A percentile compares a stretch with the other conserved stretches of the same genome.
Conservation (phyloP, 257 asterid genomes). For the Nyctanthes arbortristis region DNA sequence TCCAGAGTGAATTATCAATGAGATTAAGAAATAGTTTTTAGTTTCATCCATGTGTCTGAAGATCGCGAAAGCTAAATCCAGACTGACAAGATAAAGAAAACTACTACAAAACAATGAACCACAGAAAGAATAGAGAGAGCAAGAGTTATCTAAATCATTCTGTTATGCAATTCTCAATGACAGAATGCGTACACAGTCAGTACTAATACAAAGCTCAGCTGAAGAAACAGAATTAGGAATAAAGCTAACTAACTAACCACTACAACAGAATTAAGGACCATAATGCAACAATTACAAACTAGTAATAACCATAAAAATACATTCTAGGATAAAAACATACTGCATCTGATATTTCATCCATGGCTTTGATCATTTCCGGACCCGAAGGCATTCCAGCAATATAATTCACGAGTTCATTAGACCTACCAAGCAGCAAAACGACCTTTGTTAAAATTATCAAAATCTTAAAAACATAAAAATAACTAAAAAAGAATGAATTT, state of each 20-base stretch:
- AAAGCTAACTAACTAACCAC: too few relatives aligned
- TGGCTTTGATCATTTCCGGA: conserved; percentile 66
- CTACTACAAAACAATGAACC: too few relatives aligned
- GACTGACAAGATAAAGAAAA: not conserved
- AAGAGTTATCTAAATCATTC: not conserved
- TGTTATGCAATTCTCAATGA: too few relatives aligned
- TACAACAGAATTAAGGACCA: too few relatives aligned
- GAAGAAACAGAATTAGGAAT: not conserved
- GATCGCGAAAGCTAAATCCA: not conserved
- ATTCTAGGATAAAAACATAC: conserved; percentile 54
- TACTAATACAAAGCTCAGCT: conserved; percentile 1
- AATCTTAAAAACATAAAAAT: not conserved
- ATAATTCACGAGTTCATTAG: conserved; percentile 70
- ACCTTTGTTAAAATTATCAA: not conserved
- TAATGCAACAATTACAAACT: too few relatives aligned
- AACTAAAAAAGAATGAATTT: conserved; percentile 9
- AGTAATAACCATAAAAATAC: too few relatives aligned
- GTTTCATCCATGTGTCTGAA: not conserved
- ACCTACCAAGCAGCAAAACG: conserved; percentile 48
- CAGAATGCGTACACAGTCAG: too few relatives aligned
- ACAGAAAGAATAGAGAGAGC: too few relatives aligned
- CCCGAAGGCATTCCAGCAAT: conserved; percentile 84
- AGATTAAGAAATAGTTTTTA: not conserved
- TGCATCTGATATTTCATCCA: conserved; percentile 93
- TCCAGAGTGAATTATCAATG: not conserved